Evolutionary conservation across 768 basidiomycete genomes (phyloP), one percentile per base, ranked within the genome.

Genomic region (Paxillus ammoniavirescens): DNA sequence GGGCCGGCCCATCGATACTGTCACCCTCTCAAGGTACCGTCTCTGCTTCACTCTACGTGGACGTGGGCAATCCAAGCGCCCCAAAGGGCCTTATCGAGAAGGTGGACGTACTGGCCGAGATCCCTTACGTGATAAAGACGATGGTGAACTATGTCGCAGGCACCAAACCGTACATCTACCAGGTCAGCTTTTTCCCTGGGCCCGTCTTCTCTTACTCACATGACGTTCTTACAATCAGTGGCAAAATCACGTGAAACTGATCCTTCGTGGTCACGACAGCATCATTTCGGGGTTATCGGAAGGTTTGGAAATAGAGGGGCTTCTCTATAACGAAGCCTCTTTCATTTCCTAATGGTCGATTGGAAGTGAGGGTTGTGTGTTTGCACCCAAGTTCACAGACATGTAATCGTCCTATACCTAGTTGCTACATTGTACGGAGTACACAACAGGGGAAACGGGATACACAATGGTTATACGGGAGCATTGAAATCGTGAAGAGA

Each of bases 51-150:
- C 57, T 90, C 36, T 61, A 74, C 18, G 73, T 80, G 33, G 81
- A 86, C 52, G 71, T 93, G 42, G 87, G 90, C 23, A 67, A 73
- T 47, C 72, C 82, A 26, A 69, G 73, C 50, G 67, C 72, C n/a
- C 83, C 84, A 13, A 83, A 82, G 37, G 93, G 92, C 1, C 73
- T 97, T 60, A 80, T 95, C 47, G 91, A 93, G 70, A 94, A 96
- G 72, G 91, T 98, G 26, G 94, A 99, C 64, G 85, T 98, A 3
- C 80, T 99, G 8, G 94, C 90, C 5, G 95, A 99, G 75, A 91
- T 97, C 58, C 97, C 97, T 10, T 86, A 87, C 55, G 84, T 96
- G 50, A 73, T 99, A 68, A 93, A 93, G 76, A 84, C 93, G 70
- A 87, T 93, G 56, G 86, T 99, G 60, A 92, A 87, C 65, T 96